Evolutionary conservation across 768 basidiomycete genomes (phyloP).

Genomic region (Auricularia sp.): DNA sequence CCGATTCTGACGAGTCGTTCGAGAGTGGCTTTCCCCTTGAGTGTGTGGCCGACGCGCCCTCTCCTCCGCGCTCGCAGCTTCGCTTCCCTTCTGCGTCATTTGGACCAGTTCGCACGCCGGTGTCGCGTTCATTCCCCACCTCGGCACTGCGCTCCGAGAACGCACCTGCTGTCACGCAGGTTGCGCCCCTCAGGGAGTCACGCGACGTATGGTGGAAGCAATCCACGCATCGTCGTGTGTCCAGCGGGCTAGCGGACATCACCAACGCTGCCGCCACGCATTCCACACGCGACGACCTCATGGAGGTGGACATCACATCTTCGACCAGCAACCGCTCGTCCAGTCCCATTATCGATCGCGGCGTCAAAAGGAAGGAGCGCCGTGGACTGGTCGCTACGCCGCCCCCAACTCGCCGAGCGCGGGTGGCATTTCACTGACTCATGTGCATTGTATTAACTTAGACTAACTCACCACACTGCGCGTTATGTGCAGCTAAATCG

Average conservation of each 20-base stretch:
- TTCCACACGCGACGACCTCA: not conserved
- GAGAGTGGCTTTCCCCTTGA: not conserved
- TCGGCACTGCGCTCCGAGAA: not conserved
- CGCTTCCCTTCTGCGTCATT: not conserved
- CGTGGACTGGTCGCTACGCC: not conserved
- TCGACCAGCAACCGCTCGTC: not conserved
- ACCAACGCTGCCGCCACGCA: not conserved
- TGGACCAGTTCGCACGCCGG: not conserved
- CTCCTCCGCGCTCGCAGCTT: not conserved
- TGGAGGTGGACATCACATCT: not conserved
- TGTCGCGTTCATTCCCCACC: no score
- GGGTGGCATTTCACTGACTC: not conserved
- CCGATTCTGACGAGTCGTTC: not conserved
- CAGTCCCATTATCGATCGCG: not conserved
- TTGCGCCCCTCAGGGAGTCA: no score
- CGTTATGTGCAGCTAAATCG: not conserved
- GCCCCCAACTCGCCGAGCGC: not conserved
- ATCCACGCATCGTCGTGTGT: no score
- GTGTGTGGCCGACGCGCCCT: not conserved
- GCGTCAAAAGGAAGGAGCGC: not conserved
- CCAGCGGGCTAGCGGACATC: not conserved
- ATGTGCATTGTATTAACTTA: no score
- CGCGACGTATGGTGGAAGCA: no score
- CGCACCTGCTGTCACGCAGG: not conserved
- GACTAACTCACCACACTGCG: no score